Conservation (phyloP, 305 asterid genomes). For the Rubia tinctorum region DNA sequence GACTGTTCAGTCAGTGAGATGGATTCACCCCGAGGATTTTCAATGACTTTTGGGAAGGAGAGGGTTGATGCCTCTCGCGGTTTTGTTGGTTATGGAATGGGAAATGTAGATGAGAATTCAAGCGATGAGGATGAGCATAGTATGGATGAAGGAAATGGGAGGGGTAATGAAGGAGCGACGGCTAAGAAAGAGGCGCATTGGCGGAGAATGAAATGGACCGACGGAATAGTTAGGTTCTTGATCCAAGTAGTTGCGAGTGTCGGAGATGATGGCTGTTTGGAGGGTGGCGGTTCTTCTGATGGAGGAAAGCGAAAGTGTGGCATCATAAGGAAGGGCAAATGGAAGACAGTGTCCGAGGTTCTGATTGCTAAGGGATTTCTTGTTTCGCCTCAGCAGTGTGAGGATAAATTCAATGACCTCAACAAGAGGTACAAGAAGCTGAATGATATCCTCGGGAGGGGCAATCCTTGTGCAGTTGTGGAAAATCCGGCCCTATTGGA, state of each 20-base stretch:
- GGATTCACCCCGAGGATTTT: slow-evolving; percentile 10
- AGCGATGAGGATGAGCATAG: slow-evolving; percentile 37
- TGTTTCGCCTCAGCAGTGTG: slow-evolving; percentile 45
- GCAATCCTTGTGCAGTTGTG: slow-evolving; percentile 32
- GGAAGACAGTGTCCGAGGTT: slow-evolving; percentile 37
- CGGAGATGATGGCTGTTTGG: slow-evolving; percentile 28
- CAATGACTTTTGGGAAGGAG: slow-evolving; percentile 23
- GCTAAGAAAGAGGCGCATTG: slow-evolving; percentile 31
- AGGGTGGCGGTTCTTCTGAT: slow-evolving; percentile 10
- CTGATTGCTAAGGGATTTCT: slow-evolving; percentile 33
- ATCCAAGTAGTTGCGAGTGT: slow-evolving; percentile 40
- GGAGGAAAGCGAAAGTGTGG: too few relatives aligned
- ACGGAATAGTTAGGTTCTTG: slow-evolving; percentile 30
- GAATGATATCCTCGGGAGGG: slow-evolving; percentile 41
- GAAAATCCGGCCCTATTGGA: slow-evolving; percentile 34
- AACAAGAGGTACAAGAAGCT: slow-evolving; percentile 42
- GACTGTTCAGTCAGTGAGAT: background rate
- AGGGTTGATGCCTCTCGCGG: slow-evolving; percentile 13
- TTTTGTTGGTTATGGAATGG: slow-evolving; percentile 3
- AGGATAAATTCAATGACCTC: slow-evolving; percentile 39
- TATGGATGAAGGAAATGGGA: slow-evolving; percentile 29
- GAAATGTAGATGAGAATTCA: slow-evolving; percentile 18
- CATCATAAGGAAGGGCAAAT: slow-evolving; percentile 35
- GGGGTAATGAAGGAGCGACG: slow-evolving; percentile 15
- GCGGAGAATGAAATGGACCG: slow-evolving; percentile 46